A percentile compares a stretch with the other conserved stretches of the same genome.
These are phyloP conservation scores for Colletotrichum lini DNA, from an alignment of 2,329 filamentous ascomycete species.

Conservation along the genomic window DNA sequence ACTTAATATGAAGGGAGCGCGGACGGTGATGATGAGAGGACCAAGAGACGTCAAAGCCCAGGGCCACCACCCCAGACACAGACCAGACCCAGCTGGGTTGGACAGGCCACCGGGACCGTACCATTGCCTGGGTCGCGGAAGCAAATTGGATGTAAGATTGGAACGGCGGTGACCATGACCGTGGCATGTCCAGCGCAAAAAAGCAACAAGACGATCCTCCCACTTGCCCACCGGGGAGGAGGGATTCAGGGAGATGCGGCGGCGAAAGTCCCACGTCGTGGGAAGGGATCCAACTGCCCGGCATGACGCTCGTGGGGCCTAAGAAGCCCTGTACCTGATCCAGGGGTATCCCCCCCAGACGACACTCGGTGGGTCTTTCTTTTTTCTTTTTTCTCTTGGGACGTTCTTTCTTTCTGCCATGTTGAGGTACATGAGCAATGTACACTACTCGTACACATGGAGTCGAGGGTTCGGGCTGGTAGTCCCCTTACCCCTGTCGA, in stretches of 20 bases:
- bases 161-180: constrained; percentile 46
- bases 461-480: constrained; percentile 6
- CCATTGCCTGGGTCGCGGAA: constrained; percentile 39
- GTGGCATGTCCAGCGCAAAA: constrained; percentile 42
- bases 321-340: constrained; percentile 40
- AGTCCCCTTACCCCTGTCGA: constrained; percentile 25
- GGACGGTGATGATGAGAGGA: constrained; percentile 43
- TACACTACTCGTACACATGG: neutral
- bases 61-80: constrained; percentile 42
- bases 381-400: neutral
- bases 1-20: constrained; percentile 43
- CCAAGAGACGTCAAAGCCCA: constrained; percentile 43
- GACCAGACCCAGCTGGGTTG: constrained; percentile 43
- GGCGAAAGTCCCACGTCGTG: constrained; percentile 42
- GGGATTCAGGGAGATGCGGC: constrained; percentile 42
- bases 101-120: constrained; percentile 43
- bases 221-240: constrained; percentile 42
- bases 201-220: constrained; percentile 45
- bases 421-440: constrained; percentile 22
- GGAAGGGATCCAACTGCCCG: constrained; percentile 42
- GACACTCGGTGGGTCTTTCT: constrained; percentile 29
- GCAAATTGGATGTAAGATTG: constrained; percentile 44
- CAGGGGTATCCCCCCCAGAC: constrained; percentile 39
- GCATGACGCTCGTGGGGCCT: constrained; percentile 44
- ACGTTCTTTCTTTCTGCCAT: constrained; percentile 18